These are phyloP conservation scores for Skeletonema marinoi DNA, from an alignment of 108 stramenopile species.

Conservation along the genomic window DNA sequence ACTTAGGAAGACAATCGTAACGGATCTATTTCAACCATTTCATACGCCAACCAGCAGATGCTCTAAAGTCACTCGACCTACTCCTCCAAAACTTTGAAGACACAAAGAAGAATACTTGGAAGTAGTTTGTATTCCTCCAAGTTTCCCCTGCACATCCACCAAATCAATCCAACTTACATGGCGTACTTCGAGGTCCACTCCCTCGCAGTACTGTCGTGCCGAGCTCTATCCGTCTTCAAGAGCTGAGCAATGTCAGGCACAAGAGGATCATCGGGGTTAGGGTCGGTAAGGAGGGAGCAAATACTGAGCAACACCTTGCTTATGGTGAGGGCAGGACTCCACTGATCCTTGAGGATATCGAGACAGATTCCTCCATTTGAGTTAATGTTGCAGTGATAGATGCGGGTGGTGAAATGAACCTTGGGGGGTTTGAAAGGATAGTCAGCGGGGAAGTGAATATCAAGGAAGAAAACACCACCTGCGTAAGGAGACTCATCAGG, in stretches of 20 bases:
- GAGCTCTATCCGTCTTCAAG: slow-evolving; percentile 82
- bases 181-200: slow-evolving; percentile 97
- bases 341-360: slow-evolving; percentile 99
- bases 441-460: slow-evolving; percentile 97
- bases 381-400: slow-evolving; percentile 99
- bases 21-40: neutral
- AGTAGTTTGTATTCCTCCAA: neutral
- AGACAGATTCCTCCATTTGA: slow-evolving; percentile 98
- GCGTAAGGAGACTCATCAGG: slow-evolving; percentile 97
- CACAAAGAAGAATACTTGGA: neutral
- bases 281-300: slow-evolving; percentile 97
- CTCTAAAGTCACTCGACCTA: neutral
- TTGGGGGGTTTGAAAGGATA: slow-evolving; percentile 98
- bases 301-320: slow-evolving; percentile 98
- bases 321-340: slow-evolving; percentile 99
- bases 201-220: slow-evolving; percentile 92
- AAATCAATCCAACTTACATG: slow-evolving; percentile 62
- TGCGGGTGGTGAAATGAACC: slow-evolving; percentile 96
- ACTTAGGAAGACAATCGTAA: neutral
- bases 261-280: slow-evolving; percentile 98
- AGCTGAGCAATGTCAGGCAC: slow-evolving; percentile 98
- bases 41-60: neutral
- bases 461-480: slow-evolving; percentile 97
- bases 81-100: neutral
- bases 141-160: neutral